These are phyloP conservation scores for Moesziomyces aphidis DNA, from an alignment of 1,284 basidiomycete species.

Conservation along the genomic window DNA sequence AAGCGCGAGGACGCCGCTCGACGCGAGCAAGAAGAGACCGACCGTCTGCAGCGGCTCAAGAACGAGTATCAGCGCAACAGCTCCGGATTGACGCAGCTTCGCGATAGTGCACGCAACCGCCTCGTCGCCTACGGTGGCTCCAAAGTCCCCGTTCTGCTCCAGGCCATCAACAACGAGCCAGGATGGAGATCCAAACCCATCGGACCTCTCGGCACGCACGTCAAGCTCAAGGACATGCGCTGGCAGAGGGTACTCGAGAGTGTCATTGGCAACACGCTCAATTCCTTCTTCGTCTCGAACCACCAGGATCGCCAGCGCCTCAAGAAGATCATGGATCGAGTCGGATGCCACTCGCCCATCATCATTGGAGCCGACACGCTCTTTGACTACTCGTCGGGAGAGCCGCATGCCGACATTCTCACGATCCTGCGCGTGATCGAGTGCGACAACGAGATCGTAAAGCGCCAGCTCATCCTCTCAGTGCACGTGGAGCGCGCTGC, in stretches of 20 bases:
- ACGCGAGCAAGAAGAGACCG: slow-evolving; percentile 15
- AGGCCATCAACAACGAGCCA: slow-evolving; percentile 73
- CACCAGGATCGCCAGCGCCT: slow-evolving; percentile 76
- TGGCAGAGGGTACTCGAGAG: slow-evolving; percentile 79
- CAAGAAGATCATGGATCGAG: slow-evolving; percentile 34
- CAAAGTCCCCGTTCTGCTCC: slow-evolving; percentile 52
- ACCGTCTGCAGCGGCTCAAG: slow-evolving; percentile 22
- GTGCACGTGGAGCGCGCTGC: slow-evolving; percentile 79
- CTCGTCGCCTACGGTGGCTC: slow-evolving; percentile 59
- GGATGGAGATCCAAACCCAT: slow-evolving; percentile 56
- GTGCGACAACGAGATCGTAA: slow-evolving; percentile 80
- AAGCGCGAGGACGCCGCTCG: slow-evolving; percentile 24
- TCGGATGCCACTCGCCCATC: slow-evolving; percentile 42
- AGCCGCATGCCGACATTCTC: slow-evolving; percentile 74
- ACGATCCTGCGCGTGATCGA: slow-evolving; percentile 88
- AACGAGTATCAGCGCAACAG: slow-evolving; percentile 15
- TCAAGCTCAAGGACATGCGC: slow-evolving; percentile 79
- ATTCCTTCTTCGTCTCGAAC: slow-evolving; percentile 82
- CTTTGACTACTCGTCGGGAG: slow-evolving; percentile 68
- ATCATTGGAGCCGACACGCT: slow-evolving; percentile 71
- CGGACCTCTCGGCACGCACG: slow-evolving; percentile 84
- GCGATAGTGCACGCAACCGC: slow-evolving; percentile 36
- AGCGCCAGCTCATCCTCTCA: slow-evolving; percentile 84
- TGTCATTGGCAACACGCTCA: slow-evolving; percentile 76
- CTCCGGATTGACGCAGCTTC: slow-evolving; percentile 17